These are phyloP conservation scores for Verticillium klebahnii DNA, from an alignment of 2,329 filamentous ascomycete genomes.

Conservation along the genomic window DNA sequence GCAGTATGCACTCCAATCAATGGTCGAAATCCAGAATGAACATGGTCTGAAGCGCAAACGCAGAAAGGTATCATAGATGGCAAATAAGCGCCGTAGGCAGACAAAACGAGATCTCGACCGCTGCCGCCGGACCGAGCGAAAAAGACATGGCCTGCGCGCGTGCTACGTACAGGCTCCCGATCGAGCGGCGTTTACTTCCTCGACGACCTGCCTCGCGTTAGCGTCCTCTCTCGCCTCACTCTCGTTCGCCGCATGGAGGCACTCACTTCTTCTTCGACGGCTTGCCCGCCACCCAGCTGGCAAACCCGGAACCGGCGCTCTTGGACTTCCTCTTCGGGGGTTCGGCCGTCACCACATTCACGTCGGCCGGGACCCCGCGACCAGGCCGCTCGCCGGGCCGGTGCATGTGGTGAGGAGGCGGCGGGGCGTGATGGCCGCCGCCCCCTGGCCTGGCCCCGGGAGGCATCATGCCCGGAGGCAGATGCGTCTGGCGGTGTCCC, in stretches of 20 bases:
- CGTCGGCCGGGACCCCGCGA: neutral
- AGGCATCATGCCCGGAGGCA: constrained; percentile 3
- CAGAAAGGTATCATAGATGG: constrained; percentile 20
- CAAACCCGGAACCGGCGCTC: constrained; percentile 18
- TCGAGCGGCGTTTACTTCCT: neutral
- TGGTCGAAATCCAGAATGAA: neutral
- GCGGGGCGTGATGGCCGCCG: neutral
- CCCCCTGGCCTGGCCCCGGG: constrained; percentile 6
- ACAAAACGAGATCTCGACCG: neutral
- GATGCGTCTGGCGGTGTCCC: neutral
- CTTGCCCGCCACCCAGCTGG: constrained; percentile 27
- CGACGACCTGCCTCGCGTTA: neutral
- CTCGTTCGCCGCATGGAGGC: neutral
- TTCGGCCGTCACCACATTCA: constrained; percentile 2
- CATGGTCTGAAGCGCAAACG: neutral
- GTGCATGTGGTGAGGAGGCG: constrained; percentile 2
- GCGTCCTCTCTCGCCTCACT: neutral
- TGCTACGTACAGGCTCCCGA: neutral
- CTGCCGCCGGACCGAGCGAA: neutral
- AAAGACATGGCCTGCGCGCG: neutral
- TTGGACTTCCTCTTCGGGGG: constrained; percentile 22
- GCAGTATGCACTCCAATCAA: neutral
- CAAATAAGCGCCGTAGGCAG: neutral
- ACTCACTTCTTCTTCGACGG: constrained; percentile 28
- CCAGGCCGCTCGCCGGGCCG: neutral